Conservation (phyloP, 1,284 basidiomycete species). For the Cronartium quercuum region DNA sequence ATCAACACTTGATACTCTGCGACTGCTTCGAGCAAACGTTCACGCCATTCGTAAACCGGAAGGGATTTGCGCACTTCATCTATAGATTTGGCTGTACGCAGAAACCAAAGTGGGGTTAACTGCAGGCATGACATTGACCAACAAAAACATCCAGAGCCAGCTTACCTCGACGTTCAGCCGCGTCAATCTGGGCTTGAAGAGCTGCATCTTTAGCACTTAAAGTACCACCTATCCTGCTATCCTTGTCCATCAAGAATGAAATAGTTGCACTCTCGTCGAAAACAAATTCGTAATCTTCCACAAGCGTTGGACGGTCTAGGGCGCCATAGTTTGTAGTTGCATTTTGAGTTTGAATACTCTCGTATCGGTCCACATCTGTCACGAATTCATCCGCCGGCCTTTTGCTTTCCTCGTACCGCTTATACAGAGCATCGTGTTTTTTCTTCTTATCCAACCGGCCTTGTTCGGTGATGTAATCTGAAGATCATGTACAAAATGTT, state of each 20-base stretch:
- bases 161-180: constrained; percentile 80
- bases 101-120: neutral
- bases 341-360: constrained; percentile 80
- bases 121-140: neutral
- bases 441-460: constrained; percentile 98
- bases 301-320: constrained; percentile 75
- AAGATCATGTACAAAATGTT: neutral
- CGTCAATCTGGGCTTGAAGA: constrained; percentile 79
- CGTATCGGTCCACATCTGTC: constrained; percentile 85
- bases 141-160: constrained; percentile 26
- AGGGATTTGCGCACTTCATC: constrained; percentile 85
- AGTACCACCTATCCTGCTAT: constrained; percentile 51
- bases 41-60: constrained; percentile 79
- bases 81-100: constrained; percentile 67
- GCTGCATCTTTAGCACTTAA: constrained; percentile 81
- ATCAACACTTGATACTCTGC: constrained; percentile 67
- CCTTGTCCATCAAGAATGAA: constrained; percentile 72
- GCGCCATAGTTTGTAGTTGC: constrained; percentile 83
- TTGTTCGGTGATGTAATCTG: constrained; percentile 93
- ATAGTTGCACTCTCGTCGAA: constrained; percentile 97
- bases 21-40: constrained; percentile 80
- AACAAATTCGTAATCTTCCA: constrained; percentile 85
- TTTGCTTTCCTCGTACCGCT: constrained; percentile 82
- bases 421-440: constrained; percentile 85
- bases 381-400: constrained; percentile 76